phyloP scores from a whole-genome alignment of 2,329 filamentous ascomycete species.

The Epichloe amarillans region DNA sequence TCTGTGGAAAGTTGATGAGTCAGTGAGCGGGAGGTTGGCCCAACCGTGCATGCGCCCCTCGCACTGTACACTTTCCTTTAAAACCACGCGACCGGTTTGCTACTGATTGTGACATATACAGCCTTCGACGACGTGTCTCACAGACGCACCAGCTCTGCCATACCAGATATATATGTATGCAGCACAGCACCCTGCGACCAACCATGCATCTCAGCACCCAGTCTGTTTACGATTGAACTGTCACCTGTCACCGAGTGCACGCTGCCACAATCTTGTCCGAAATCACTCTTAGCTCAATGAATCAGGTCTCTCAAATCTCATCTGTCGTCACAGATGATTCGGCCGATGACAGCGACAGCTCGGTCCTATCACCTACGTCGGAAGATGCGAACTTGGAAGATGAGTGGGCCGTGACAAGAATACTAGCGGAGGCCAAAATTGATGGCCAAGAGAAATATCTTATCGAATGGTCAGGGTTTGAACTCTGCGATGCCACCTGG shows the following conservation, averaged over 20 bases:
- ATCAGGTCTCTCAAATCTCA: neutral
- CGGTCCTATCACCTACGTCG: conserved; percentile 21
- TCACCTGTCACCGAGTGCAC: neutral
- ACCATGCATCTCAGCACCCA: neutral
- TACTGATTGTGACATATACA: too few species aligned
- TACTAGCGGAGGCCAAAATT: conserved; percentile 32
- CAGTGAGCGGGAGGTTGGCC: too few species aligned
- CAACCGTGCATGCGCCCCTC: neutral
- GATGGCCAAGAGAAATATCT: conserved; percentile 18
- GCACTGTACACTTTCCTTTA: neutral
- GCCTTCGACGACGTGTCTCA: too few species aligned
- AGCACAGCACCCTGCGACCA: neutral
- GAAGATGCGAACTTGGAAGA: conserved; percentile 20
- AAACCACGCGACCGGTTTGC: too few species aligned
- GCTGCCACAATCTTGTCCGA: neutral
- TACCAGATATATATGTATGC: neutral
- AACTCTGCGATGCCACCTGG: conserved; percentile 30
- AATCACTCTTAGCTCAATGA: neutral
- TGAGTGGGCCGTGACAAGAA: conserved; percentile 36
- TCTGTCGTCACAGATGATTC: neutral
- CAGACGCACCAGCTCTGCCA: neutral
- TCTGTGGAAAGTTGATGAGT: too few species aligned
- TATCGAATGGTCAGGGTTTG: conserved; percentile 24
- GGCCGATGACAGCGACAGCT: conserved; percentile 11
- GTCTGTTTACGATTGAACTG: neutral